These are phyloP conservation scores for Pseudophaeomoniella oleicola DNA, from an alignment of 2,329 filamentous ascomycete species.

Conservation along the genomic window DNA sequence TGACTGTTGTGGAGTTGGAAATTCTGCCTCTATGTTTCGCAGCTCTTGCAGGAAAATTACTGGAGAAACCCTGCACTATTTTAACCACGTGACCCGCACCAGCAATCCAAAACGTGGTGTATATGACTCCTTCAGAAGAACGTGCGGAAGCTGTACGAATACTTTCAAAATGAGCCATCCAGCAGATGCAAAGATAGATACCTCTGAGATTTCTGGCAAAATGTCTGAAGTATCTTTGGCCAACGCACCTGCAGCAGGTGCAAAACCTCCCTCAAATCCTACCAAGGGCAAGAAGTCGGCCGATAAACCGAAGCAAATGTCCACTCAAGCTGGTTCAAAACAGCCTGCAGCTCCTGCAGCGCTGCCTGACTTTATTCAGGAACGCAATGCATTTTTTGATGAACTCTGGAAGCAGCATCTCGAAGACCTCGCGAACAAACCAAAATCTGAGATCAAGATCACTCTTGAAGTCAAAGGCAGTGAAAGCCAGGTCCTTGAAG, in stretches of 20 bases:
- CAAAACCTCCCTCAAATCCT: conserved; percentile 16
- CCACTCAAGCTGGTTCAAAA: conserved; percentile 14
- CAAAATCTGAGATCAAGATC: conserved; percentile 33
- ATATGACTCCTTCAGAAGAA: background rate
- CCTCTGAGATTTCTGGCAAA: background rate
- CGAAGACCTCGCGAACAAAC: conserved; percentile 49
- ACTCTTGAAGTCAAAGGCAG: conserved; percentile 28
- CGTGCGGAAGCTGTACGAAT: background rate
- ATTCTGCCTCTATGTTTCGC: conserved; percentile 24
- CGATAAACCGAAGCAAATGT: conserved; percentile 12
- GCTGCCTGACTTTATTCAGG: conserved; percentile 63
- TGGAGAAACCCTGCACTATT: conserved; percentile 1
- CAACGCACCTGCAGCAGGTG: background rate
- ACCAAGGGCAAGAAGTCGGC: conserved; percentile 15
- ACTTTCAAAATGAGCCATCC: background rate
- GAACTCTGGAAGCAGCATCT: conserved; percentile 73
- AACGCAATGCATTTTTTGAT: conserved; percentile 78
- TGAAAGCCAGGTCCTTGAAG: conserved; percentile 29
- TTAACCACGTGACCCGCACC: conserved; percentile 11
- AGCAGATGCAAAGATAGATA: background rate
- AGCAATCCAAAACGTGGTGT: conserved; percentile 1
- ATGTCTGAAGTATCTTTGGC: background rate
- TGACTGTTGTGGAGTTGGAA: conserved; percentile 26
- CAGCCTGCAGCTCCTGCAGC: conserved; percentile 17
- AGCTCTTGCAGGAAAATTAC: conserved; percentile 6